Evolutionary conservation across 345 rosid species (phyloP), one percentile per base, ranked within the genome.

Genomic region (Citrus maxima): DNA sequence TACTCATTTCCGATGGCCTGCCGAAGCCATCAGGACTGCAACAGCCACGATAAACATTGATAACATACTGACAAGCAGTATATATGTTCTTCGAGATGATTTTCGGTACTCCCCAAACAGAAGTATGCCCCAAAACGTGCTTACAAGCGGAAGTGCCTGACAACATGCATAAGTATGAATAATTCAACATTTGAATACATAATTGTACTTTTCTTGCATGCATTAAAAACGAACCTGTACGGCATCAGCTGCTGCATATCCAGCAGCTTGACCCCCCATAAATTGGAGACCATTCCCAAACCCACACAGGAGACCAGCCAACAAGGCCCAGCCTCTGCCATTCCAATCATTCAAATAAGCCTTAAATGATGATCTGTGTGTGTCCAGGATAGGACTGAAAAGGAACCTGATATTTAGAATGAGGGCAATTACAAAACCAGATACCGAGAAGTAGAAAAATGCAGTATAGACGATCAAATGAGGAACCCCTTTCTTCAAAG

Each of bases 91-190:
- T 72, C 87, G 72, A 0, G 97, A 90, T 13, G 98, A 95, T 82
- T 78, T 93, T 38, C 90, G 73, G 85, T 93, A 95, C 85, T 95
- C 97, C 68, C 98, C 98, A 72, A 93, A 95, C 62, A 95, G 64
- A 56, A 93, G 40, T 64, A 95, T 82, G 6, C 97, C 98, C 97
- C 94, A 95, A 77, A 95, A 91, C 1, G 98, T 95, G 86, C 94
- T 89, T 75, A 95, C 98, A 14, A 95, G 88, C 18, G 98, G 97
- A 78, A 95, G 92, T 82, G 97, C 95, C 98, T 95, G 92, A 64
- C 61, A 77, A 80, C 75, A 79, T 3, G 5, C 56, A 82, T 49
- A 13, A 24, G 69, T 4, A 59, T 42, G 10, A 14, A 30, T 49
- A 65, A 19, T 34, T 32, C 69, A 34, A 7, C 38, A 62, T 65